Evolutionary conservation across 805 yeast species (phyloP).

Genomic region (Cyberlindnera maclurae): DNA sequence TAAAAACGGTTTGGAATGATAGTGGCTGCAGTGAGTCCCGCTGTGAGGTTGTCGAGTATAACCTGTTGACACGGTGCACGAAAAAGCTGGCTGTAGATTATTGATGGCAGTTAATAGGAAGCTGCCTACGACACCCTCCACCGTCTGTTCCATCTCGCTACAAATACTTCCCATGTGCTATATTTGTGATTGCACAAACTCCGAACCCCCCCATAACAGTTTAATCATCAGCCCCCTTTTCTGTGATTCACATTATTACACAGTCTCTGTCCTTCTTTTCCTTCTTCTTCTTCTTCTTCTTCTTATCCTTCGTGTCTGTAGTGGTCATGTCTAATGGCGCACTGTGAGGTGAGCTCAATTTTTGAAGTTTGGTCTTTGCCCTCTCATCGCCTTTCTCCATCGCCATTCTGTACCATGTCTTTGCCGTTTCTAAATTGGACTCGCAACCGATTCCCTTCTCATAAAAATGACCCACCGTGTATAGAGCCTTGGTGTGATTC

Average conservation of each 20-base stretch:
- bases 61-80: too few relatives aligned
- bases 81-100: too few relatives aligned
- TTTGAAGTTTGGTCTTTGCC: slow-evolving; percentile 34
- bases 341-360: slow-evolving; percentile 3
- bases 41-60: too few relatives aligned
- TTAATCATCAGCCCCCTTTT: background rate
- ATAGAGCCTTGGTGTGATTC: slow-evolving; percentile 76
- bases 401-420: slow-evolving; percentile 70
- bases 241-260: slow-evolving; percentile 15
- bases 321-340: background rate
- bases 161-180: too few relatives aligned
- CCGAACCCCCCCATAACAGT: too few relatives aligned
- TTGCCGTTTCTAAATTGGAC: slow-evolving; percentile 47
- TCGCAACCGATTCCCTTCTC: slow-evolving; percentile 87
- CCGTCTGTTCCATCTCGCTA: too few relatives aligned
- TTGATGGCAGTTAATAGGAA: too few relatives aligned
- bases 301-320: background rate
- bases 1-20: too few relatives aligned
- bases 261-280: slow-evolving; percentile 17
- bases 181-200: too few relatives aligned
- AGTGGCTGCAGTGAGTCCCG: too few relatives aligned
- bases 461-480: slow-evolving; percentile 73
- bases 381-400: slow-evolving; percentile 52
- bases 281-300: background rate
- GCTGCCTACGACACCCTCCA: too few relatives aligned